Evolutionary conservation across 2,329 filamentous ascomycete species (phyloP).

Genomic region (Calonectria crousiana): DNA sequence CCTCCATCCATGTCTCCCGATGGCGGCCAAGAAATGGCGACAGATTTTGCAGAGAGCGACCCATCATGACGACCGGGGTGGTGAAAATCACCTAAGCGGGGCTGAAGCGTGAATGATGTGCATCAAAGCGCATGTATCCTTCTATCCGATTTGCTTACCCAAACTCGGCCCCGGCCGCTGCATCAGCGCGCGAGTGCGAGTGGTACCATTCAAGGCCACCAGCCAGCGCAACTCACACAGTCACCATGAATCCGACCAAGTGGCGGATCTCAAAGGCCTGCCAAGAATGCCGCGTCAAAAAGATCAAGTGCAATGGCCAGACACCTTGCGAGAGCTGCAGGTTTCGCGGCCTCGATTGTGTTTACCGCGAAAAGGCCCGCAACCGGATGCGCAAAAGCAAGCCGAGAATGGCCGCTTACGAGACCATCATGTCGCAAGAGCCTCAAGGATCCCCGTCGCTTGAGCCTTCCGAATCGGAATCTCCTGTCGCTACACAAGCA

Average conservation of each 20-base stretch:
- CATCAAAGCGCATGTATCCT: slow-evolving; percentile 8
- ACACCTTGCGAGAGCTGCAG: slow-evolving; percentile 46
- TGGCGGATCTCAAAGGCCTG: slow-evolving; percentile 51
- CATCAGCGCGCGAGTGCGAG: slow-evolving; percentile 7
- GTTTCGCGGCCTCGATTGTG: slow-evolving; percentile 42
- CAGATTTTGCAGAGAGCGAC: background rate
- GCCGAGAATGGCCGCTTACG: slow-evolving; percentile 38
- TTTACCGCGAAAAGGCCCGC: slow-evolving; percentile 49
- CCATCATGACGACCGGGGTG: background rate
- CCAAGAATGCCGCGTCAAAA: slow-evolving; percentile 49
- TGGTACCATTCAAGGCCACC: slow-evolving; percentile 31
- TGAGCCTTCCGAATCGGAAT: slow-evolving; percentile 39
- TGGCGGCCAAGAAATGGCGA: background rate
- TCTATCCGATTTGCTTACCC: slow-evolving; percentile 14
- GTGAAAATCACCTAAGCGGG: slow-evolving; percentile 6
- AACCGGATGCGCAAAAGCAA: slow-evolving; percentile 44
- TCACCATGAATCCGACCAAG: slow-evolving; percentile 45
- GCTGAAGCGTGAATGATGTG: background rate
- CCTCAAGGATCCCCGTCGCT: slow-evolving; percentile 28
- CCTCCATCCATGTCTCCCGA: background rate
- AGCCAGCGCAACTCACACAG: slow-evolving; percentile 13
- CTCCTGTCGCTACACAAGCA: slow-evolving; percentile 34
- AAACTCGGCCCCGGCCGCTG: slow-evolving; percentile 8
- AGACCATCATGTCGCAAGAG: slow-evolving; percentile 38
- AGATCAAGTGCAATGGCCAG: slow-evolving; percentile 49